Evolutionary conservation across 2,329 filamentous ascomycete species (phyloP).

Genomic region (Botrytis porri): DNA sequence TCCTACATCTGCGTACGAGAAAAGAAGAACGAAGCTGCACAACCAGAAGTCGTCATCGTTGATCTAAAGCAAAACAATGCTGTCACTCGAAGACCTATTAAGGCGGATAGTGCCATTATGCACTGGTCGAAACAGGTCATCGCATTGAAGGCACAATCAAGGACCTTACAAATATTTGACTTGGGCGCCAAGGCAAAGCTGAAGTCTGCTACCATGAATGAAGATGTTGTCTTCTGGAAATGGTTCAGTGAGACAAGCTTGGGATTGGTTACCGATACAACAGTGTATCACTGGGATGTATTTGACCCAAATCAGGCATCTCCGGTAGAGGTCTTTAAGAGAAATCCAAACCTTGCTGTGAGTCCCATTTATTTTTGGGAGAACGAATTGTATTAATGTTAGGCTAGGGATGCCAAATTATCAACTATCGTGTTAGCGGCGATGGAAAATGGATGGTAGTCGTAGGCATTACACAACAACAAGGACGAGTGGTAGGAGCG

Average conservation of each 20-base stretch:
- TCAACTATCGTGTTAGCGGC: conserved; percentile 95
- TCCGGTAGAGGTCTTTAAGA: conserved; percentile 90
- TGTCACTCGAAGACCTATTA: conserved; percentile 91
- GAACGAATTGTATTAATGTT: conserved; percentile 25
- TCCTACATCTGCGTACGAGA: conserved; percentile 94
- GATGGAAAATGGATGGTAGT: conserved; percentile 99
- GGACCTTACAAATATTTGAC: conserved; percentile 97
- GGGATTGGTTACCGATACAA: conserved; percentile 84
- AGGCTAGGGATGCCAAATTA: conserved; percentile 89
- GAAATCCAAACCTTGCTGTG: conserved; percentile 84
- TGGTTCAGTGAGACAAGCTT: conserved; percentile 91
- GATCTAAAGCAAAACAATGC: conserved; percentile 98
- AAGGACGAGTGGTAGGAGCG: conserved; percentile 88
- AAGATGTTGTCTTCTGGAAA: conserved; percentile 99
- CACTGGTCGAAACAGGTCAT: conserved; percentile 97
- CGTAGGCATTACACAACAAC: conserved; percentile 90
- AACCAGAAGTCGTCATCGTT: conserved; percentile 93
- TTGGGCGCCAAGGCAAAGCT: conserved; percentile 89
- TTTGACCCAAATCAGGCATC: conserved; percentile 76
- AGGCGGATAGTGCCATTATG: conserved; percentile 99
- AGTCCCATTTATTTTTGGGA: conserved; percentile 39
- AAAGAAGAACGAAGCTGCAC: conserved; percentile 78
- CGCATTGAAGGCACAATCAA: conserved; percentile 88
- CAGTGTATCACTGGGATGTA: conserved; percentile 97
- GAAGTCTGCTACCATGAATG: conserved; percentile 93